phyloP scores from a whole-genome alignment of 495 filamentous ascomycete genomes.

The Mytilinidion resinicola region DNA sequence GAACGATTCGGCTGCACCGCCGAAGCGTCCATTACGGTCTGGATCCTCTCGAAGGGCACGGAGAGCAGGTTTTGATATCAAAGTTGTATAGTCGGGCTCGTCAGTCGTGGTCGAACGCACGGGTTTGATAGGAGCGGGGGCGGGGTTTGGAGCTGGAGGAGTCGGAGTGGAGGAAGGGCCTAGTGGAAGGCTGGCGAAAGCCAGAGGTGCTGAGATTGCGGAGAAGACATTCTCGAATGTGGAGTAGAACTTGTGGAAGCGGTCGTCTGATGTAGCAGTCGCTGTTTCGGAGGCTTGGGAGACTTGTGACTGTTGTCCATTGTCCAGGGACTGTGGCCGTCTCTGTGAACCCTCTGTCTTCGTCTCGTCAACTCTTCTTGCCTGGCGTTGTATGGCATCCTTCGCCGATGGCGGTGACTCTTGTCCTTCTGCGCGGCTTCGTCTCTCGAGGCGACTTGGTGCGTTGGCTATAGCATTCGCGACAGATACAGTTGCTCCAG shows the following conservation, averaged over 20 bases:
- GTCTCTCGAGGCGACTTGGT: slow-evolving; percentile 42
- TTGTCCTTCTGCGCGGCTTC: neutral
- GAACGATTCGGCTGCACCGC: slow-evolving; percentile 70
- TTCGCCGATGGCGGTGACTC: neutral
- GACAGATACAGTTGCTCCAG: slow-evolving; percentile 62
- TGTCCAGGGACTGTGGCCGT: neutral
- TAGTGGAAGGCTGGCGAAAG: slow-evolving; percentile 85
- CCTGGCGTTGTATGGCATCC: neutral
- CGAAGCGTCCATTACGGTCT: slow-evolving; percentile 33
- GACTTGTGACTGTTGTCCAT: neutral
- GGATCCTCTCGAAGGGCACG: slow-evolving; percentile 56
- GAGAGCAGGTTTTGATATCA: slow-evolving; percentile 76
- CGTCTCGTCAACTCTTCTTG: neutral
- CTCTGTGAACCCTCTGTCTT: neutral
- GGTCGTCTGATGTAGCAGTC: slow-evolving; percentile 54
- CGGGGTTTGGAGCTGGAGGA: slow-evolving; percentile 2
- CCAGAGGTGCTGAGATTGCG: slow-evolving; percentile 77
- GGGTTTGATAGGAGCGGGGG: slow-evolving; percentile 7
- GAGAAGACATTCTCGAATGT: slow-evolving; percentile 80
- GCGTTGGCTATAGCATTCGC: slow-evolving; percentile 71
- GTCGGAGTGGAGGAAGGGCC: slow-evolving; percentile 32
- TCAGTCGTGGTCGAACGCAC: slow-evolving; percentile 31
- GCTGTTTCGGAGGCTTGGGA: neutral
- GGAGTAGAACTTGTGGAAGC: slow-evolving; percentile 83
- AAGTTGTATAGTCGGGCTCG: slow-evolving; percentile 67